phyloP scores from a whole-genome alignment of 345 rosid species.

The Salix exigua region DNA sequence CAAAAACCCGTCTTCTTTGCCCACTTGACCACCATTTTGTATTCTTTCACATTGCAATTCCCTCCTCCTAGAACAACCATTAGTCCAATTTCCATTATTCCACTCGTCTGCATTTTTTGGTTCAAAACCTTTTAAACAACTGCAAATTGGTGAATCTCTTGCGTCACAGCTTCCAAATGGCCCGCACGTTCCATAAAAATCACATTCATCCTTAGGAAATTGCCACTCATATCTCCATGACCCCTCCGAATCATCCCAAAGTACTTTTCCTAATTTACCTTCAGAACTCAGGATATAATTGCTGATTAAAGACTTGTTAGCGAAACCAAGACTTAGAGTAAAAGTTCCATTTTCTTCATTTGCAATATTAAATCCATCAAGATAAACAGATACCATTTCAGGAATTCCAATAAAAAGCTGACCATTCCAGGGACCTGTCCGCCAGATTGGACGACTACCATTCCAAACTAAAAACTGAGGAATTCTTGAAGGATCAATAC shows the following conservation, averaged over 20 bases:
- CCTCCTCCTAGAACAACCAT: conserved; percentile 41
- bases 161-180: conserved; percentile 28
- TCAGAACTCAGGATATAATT: conserved; percentile 24
- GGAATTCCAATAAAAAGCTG: conserved; percentile 34
- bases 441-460: not conserved
- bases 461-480: not conserved
- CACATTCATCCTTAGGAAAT: conserved; percentile 22
- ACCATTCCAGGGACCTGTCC: conserved; percentile 65
- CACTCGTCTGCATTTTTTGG: conserved; percentile 41
- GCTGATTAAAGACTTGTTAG: conserved; percentile 2
- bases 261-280: conserved; percentile 21
- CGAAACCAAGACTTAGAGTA: conserved; percentile 3
- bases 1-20: conserved; percentile 20
- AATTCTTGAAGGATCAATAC: not conserved
- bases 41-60: conserved; percentile 27
- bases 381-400: conserved; percentile 22
- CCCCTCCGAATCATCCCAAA: too few species aligned
- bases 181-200: conserved; percentile 45
- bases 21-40: conserved; percentile 18
- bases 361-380: conserved; percentile 27
- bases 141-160: conserved; percentile 31
- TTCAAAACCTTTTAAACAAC: conserved; percentile 45
- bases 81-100: conserved; percentile 35
- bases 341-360: conserved; percentile 23
- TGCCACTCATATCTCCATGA: not conserved